Base-by-base conservation (phyloP, 164 flowering plant genomes). In the Akebia trifoliata region DNA sequence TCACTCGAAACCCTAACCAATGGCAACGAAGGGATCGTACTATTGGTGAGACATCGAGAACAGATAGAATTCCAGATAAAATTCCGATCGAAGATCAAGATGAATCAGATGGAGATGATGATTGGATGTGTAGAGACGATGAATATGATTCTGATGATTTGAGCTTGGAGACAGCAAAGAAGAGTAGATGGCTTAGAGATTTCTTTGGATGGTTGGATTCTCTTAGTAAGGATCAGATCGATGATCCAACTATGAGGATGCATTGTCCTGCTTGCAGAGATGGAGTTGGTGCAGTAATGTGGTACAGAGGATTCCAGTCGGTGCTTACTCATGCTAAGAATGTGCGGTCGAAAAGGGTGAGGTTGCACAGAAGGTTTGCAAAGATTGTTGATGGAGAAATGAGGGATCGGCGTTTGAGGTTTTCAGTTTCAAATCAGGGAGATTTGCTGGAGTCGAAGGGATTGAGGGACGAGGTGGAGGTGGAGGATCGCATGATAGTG, bases 221-320 rank as follows among this genome's bases (percentile, higher is more conserved):
- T 18, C 22, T 42, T 4, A 18, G 46, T 5, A 18, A 42, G 20
- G 46, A 42, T 18, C 46, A 17, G 46, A 42, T 42, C 24, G 25
- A 42, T 18, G 46, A 42, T n/a, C n/a, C n/a, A n/a, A n/a, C n/a
- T n/a, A n/a, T n/a, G 9, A 42, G 22, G 24, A 42, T 42, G 46
- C 46, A 42, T 42, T 42, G 46, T 42, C 46, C 46, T 4, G 46
- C 25, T 42, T 42, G 46, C 46, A 42, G 7, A 42, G 46, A 20
- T 42, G 46, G 46, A 17, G 46, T 24, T 9, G 46, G 46, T 17
- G 46, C 25, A 42, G 18, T n/a, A 5, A 24, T 8, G 46, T 42
- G 46, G 46, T 42, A 42, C 25, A 5, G 2, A 9, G 46, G 25
- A 5, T 42, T 42, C 22, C 22, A 42, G 10, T 21, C 46, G 10